phyloP scores from a whole-genome alignment of 78 protist species.

The Pigoraptor vietnamica region DNA sequence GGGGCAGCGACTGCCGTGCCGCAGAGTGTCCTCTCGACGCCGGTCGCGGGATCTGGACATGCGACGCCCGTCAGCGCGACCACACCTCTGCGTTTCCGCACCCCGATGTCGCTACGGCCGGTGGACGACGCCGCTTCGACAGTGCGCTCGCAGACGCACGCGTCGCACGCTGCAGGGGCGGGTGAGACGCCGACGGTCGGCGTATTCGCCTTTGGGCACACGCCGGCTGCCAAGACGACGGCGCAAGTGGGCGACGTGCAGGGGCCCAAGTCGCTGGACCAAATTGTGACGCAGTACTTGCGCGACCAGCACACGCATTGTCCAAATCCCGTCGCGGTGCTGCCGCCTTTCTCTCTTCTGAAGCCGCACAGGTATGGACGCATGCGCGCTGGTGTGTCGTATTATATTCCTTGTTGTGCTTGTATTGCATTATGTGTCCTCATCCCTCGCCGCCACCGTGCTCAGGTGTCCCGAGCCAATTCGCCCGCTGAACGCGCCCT shows the following conservation, averaged over 20 bases:
- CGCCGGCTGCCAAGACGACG: no score
- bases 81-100: background rate
- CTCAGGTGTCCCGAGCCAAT: conserved; percentile 33
- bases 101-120: background rate
- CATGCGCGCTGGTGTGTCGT: no score
- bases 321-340: conserved; percentile 22
- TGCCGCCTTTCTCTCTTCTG: conserved; percentile 33
- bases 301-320: conserved; percentile 27
- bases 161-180: background rate
- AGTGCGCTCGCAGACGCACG: background rate
- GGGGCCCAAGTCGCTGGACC: conserved; percentile 17
- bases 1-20: no score
- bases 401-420: no score
- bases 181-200: background rate
- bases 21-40: no score
- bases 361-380: background rate
- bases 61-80: background rate
- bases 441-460: background rate
- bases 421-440: background rate
- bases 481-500: background rate
- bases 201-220: no score
- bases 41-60: no score
- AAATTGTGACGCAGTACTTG: conserved; percentile 31
- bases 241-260: no score
- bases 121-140: background rate